Evolutionary conservation across 2,329 filamentous ascomycete species (phyloP), one percentile per base, ranked within the genome.

Genomic region (Diaporthe ampelina): DNA sequence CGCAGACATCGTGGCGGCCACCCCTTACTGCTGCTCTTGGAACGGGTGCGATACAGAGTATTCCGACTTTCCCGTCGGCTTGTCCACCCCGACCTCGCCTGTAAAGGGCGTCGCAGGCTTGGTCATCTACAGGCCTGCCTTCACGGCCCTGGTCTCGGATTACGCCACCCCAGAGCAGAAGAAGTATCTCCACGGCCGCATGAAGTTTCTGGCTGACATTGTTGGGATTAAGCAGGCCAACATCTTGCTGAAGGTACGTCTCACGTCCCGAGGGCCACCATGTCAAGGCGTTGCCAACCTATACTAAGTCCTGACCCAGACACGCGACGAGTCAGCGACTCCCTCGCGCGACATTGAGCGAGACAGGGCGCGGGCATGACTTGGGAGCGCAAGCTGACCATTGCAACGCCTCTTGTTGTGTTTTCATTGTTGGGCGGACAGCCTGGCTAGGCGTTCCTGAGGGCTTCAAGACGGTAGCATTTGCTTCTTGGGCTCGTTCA

Each of bases 191-290:
- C 37, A 74, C 19, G 76, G 73, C 15, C 72, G 77, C 9, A 75
- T 78, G 35, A 75, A 56, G 19, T 76, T 76, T 13, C 32, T 78
- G 54, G 77, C 77, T 13, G 77, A 78, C 24, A 56, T 75, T 21
- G 77, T 76, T 15, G 77, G 77, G 7, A 75, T 78, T 63, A 77
- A 74, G 57, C 77, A 78, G 65, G 77, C 77, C 21, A 75, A 74
- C 19, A 61, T 77, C 5, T 76, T 78, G 61, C 69, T 77, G 35
- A 76, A 77, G 6, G 77, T 78, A 43, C 54, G 76, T 61, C 17
- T 56, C 8, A n/a, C 7, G 10, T 13, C 26, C 29, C 9, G 26
- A 1, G 4, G 29, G 19, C 56, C 26, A 26, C 10, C 5, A 2
- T 40, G 11, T 26, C 45, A 24, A n/a, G 45, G 50, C 17, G 37